Conservation (phyloP, 2,329 filamentous ascomycete species). For the Chrysosporium keratinophilum region DNA sequence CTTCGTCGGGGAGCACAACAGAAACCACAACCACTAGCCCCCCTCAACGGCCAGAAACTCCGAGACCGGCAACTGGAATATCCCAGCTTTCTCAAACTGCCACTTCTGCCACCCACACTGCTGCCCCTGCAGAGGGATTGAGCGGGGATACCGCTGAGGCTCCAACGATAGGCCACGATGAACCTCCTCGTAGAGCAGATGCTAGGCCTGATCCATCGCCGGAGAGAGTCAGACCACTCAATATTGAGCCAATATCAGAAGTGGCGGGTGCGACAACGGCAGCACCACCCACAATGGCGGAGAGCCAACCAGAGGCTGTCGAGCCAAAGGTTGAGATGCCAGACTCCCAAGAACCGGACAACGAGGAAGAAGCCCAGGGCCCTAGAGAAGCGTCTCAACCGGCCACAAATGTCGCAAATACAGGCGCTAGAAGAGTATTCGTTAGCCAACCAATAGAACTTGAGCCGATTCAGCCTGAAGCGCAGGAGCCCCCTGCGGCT, state of each 20-base stretch:
- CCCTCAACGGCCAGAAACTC: too few relatives aligned
- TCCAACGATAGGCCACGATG: background rate
- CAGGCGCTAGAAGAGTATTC: background rate
- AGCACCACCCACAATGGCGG: background rate
- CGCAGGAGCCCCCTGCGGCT: background rate
- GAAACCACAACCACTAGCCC: too few relatives aligned
- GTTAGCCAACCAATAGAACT: background rate
- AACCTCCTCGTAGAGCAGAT: conserved; percentile 1
- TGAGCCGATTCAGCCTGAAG: background rate
- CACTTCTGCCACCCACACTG: background rate
- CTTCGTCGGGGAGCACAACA: too few relatives aligned
- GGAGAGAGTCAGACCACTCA: background rate
- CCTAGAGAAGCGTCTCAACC: too few relatives aligned
- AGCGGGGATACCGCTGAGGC: too few relatives aligned
- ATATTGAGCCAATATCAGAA: background rate
- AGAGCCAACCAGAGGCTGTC: background rate
- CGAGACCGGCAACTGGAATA: background rate
- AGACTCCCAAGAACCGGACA: background rate
- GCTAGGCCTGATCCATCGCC: conserved; percentile 1
- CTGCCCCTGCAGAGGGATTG: too few relatives aligned
- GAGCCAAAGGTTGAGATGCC: too few relatives aligned
- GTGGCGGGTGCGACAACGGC: background rate
- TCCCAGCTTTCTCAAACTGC: background rate
- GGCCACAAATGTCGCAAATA: background rate
- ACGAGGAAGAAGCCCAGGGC: background rate